Percentiles rank a stretch among this genome's conserved stretches.
These are phyloP conservation scores for Triangularia verruculosa DNA, from an alignment of 2,329 filamentous ascomycete species.

Conservation along the genomic window DNA sequence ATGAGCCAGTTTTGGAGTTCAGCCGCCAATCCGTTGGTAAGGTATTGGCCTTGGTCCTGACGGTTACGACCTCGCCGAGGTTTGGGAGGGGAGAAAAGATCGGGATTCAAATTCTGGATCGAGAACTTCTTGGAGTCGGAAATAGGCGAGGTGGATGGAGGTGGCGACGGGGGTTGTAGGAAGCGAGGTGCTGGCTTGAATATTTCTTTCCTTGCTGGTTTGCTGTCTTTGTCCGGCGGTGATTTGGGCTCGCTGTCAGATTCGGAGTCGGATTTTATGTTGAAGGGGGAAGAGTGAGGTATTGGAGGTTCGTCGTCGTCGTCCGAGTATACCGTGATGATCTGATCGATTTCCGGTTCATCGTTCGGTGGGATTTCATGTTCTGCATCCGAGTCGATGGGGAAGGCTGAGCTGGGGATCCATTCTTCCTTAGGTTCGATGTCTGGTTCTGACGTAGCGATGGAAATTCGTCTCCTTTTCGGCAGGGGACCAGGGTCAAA, in stretches of 20 bases:
- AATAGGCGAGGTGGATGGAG: constrained; percentile 25
- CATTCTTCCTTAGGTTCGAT: constrained; percentile 4
- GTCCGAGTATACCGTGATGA: not conserved
- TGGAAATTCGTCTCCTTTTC: constrained; percentile 40
- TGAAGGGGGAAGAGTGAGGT: not conserved
- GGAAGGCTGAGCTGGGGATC: not conserved
- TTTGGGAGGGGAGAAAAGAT: constrained; percentile 40
- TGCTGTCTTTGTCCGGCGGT: not conserved
- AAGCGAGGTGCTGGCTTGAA: constrained; percentile 41
- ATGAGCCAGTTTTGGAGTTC: constrained; percentile 45
- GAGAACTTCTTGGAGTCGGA: not conserved
- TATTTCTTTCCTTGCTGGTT: constrained; percentile 24
- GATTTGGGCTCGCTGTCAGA: not conserved
- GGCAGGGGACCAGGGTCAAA: constrained; percentile 23
- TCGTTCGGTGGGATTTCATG: not conserved
- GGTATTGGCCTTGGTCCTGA: constrained; percentile 28
- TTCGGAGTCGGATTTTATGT: not conserved
- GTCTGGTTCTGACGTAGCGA: constrained; percentile 22
- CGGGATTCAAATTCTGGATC: constrained; percentile 24
- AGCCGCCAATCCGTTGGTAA: constrained; percentile 41
- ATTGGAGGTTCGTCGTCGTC: not conserved
- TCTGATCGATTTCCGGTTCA: not conserved
- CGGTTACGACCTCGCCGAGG: constrained; percentile 32
- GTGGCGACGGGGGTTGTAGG: constrained; percentile 29
- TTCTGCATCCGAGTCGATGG: constrained; percentile 4